Evolutionary conservation across 257 asterid species (phyloP).

Genomic region (Leptodermis oblonga): DNA sequence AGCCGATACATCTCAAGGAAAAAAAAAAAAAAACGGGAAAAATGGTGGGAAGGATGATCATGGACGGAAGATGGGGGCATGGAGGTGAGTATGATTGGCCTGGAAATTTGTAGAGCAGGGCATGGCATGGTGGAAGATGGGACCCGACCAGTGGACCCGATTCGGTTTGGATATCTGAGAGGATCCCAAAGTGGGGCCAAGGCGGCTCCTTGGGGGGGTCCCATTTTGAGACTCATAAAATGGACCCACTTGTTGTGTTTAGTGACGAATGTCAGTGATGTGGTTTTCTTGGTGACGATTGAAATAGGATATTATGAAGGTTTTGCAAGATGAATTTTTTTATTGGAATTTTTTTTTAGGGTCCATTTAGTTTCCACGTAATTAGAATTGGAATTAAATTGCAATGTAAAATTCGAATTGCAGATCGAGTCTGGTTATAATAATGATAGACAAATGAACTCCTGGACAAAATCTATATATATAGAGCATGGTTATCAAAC

Average conservation of each 20-base stretch:
- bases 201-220: background rate
- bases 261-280: background rate
- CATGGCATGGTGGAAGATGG: constrained; percentile 13
- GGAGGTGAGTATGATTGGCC: background rate
- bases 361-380: no score
- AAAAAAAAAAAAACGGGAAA: no score
- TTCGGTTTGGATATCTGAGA: background rate
- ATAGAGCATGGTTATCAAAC: no score
- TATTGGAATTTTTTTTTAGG: no score
- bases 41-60: background rate
- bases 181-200: background rate
- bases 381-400: no score
- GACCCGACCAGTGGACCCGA: constrained; percentile 9
- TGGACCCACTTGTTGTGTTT: background rate
- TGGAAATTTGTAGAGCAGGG: background rate
- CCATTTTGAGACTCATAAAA: background rate
- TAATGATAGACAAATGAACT: no score
- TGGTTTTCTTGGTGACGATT: no score
- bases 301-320: background rate
- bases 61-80: background rate
- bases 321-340: background rate
- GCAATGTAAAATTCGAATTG: no score
- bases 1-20: no score
- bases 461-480: no score
- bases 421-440: no score